Base-by-base conservation (phyloP, 768 basidiomycete species). In the Obba rivulosa region DNA sequence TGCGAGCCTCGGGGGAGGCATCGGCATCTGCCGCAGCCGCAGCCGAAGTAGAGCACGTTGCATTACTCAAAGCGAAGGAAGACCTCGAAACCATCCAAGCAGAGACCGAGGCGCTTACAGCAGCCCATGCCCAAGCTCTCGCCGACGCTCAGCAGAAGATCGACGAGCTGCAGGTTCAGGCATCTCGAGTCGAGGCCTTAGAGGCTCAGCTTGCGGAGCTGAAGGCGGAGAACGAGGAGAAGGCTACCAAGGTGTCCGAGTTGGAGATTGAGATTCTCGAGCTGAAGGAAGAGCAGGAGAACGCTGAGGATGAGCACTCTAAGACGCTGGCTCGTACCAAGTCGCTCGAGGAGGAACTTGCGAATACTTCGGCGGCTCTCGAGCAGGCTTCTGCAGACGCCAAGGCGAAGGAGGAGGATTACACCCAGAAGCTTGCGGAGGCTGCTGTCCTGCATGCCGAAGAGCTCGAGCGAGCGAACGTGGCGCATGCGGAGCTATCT, bases 181-280 rank as follows among this genome's bases (percentile, higher is more conserved):
- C 68, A 11, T 66, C 73, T 4, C 69, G 69, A 41, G 64, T 62
- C 1, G 70, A 72, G 20, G 57, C 62, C 7, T 71, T 87, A 18
- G 67, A 73, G 44, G 55, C 69, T 2, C 78, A 84, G 57, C 51
- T 88, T 11, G 64, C 61, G 3, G 67, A 66, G 25, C 69, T 89
- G 51, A 80, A 78, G 62, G 62, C 61, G 11, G 84, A 87, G 65
- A 83, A 80, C 58, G 86, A 85, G 57, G 87, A 89, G 49, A 80
- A 69, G 36, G 77, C 81, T 8, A 71, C 68, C 59, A 88, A 82
- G 64, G 69, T 91, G 3, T 87, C 86, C 0, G 89, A 92, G 57
- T 71, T 90, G 21, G 90, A 92, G 68, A 69, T 92, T 43, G 87
- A 92, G 61, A 75, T 90, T 36, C 64, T 91, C 49, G 89, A 92